Evolutionary conservation across 371 early-diverging fungal genomes (phyloP).

Genomic region (Mucor plumbeus): DNA sequence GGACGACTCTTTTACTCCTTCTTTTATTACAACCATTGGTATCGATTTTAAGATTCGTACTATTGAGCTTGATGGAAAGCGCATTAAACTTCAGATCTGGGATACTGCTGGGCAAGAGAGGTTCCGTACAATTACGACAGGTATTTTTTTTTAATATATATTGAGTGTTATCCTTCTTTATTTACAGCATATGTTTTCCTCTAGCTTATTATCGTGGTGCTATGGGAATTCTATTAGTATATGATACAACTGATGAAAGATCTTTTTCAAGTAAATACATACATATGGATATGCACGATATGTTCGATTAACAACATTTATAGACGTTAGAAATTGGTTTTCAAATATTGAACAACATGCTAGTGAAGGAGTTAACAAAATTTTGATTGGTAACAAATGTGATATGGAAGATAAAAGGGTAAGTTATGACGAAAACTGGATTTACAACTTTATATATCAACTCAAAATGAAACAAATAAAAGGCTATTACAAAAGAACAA

Average conservation of each 20-base stretch:
- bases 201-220: slow-evolving; percentile 98
- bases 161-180: not conserved
- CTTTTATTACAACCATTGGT: slow-evolving; percentile 98
- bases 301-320: not conserved
- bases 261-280: slow-evolving; percentile 87
- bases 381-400: slow-evolving; percentile 99
- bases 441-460: not conserved
- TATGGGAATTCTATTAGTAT: slow-evolving; percentile 99
- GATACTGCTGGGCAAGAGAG: slow-evolving; percentile 99
- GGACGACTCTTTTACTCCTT: slow-evolving; percentile 99
- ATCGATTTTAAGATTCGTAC: slow-evolving; percentile 99
- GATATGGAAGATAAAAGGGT: slow-evolving; percentile 93
- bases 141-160: slow-evolving; percentile 32
- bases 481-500: slow-evolving; percentile 74
- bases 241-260: slow-evolving; percentile 98
- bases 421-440: slow-evolving; percentile 1
- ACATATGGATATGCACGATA: no score
- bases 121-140: slow-evolving; percentile 99
- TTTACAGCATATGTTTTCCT: not conserved
- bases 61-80: slow-evolving; percentile 97
- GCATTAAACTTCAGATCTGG: slow-evolving; percentile 99
- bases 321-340: slow-evolving; percentile 98
- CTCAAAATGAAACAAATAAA: not conserved
- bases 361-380: slow-evolving; percentile 96
- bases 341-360: slow-evolving; percentile 98